phyloP scores from a whole-genome alignment of 2,329 filamentous ascomycete species.

The Claviceps arundinis region DNA sequence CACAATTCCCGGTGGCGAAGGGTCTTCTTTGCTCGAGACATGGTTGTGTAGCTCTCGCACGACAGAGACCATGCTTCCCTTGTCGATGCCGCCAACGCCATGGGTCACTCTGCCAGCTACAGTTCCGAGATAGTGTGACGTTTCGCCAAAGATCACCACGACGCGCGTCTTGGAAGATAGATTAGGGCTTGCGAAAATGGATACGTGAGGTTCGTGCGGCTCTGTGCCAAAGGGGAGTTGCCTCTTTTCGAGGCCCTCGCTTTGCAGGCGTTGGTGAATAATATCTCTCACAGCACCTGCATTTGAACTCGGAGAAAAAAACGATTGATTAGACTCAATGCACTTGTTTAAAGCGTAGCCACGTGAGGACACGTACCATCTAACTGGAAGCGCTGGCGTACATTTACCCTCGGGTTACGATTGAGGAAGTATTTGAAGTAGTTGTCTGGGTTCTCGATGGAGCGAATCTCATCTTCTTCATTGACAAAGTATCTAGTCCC shows the following conservation, averaged over 20 bases:
- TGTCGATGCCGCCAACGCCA: conserved; percentile 49
- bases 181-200: conserved; percentile 39
- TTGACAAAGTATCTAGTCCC: conserved; percentile 62
- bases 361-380: conserved; percentile 38
- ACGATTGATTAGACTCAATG: too few relatives aligned
- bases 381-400: conserved; percentile 59
- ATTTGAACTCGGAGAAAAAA: neutral
- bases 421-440: conserved; percentile 65
- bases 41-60: conserved; percentile 32
- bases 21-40: conserved; percentile 19
- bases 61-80: conserved; percentile 57
- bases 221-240: conserved; percentile 45
- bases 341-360: too few relatives aligned
- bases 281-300: conserved; percentile 50
- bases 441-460: conserved; percentile 49
- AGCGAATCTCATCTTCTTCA: conserved; percentile 59
- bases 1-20: conserved; percentile 45
- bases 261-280: conserved; percentile 47
- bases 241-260: conserved; percentile 44
- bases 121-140: conserved; percentile 58
- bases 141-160: conserved; percentile 62
- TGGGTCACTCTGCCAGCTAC: conserved; percentile 57
- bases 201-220: conserved; percentile 43
- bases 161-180: conserved; percentile 28
- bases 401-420: conserved; percentile 65